Base-by-base conservation (phyloP, 108 stramenopile genomes). In the Licmophora abbreviata region DNA sequence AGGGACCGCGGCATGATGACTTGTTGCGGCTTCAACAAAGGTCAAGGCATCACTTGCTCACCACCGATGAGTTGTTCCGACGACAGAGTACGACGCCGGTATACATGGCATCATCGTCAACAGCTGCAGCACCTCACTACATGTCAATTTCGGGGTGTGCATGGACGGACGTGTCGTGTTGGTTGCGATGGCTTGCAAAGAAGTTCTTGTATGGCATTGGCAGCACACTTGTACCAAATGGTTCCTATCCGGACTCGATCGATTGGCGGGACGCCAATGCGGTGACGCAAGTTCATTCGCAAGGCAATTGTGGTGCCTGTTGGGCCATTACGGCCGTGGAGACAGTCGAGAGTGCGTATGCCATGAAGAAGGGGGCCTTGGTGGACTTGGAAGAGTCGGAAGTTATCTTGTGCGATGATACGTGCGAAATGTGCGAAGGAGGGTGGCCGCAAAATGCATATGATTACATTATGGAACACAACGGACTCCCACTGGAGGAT, bases 251-350 rank as follows among this genome's bases (percentile, higher is more conserved):
- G 5, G 58, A 66, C 10, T 49, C 79, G 3, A 50, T 87, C 0
- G 90, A 92, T 58, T 92, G 90, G 90, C 62, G 90, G 51, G 64
- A 82, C n/a, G 59, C 68, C 35, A 85, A 85, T 20, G 79, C 76
- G 18, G 79, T 92, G 5, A 78, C 81, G 0, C 35, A 54, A 11
- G 68, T 92, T 32, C 78, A 80, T 30, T 70, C 73, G 4, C 90
- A 92, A 55, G 71, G 74, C 0, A 58, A 49, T 26, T 92, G 90
- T 33, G 90, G 90, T 8, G 90, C 86, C n/a, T 92, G 90, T 54
- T 92, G 90, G 90, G 90, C 90, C n/a, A 82, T 92, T 3, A 92
- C 90, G 7, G 90, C 90, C 0, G 74, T 79, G 0, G 90, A 92
- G 51, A 83, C 80, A 4, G 66, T 92, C 0, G 90, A 92, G 52